Evolutionary conservation across 1,139 yeast genomes (phyloP).

Genomic region (Pichia terricola): DNA sequence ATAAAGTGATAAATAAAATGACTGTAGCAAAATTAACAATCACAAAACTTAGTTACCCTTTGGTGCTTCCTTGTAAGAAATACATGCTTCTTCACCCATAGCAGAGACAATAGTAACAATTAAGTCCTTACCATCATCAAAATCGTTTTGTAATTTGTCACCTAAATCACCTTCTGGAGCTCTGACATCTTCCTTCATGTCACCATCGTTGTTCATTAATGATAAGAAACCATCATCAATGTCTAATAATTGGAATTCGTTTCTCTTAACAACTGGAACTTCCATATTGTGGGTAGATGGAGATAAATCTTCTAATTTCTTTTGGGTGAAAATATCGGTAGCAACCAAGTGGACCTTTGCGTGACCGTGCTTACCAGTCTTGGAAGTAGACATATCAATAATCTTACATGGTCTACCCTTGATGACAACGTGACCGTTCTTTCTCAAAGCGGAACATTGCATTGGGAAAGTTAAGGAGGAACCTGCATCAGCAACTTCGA

Average conservation of each 20-base stretch:
- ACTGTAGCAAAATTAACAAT: background rate
- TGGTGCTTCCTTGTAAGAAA: conserved; percentile 97
- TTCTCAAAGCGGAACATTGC: conserved; percentile 99
- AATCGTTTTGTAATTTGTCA: conserved; percentile 80
- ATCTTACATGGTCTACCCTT: conserved; percentile 99
- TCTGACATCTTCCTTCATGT: conserved; percentile 98
- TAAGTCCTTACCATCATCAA: conserved; percentile 97
- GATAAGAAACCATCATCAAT: conserved; percentile 97
- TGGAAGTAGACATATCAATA: conserved; percentile 99
- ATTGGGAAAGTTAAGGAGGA: conserved; percentile 97
- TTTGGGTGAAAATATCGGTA: conserved; percentile 96
- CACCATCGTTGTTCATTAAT: conserved; percentile 95
- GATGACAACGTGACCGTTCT: conserved; percentile 98
- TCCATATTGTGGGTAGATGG: conserved; percentile 99
- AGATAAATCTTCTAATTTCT: conserved; percentile 98
- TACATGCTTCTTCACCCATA: conserved; percentile 99
- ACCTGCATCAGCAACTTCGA: conserved; percentile 98
- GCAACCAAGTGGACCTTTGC: conserved; percentile 99
- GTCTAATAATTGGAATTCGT: conserved; percentile 94
- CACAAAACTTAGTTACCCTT: conserved; percentile 33
- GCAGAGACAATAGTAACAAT: conserved; percentile 92
- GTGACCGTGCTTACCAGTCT: conserved; percentile 99
- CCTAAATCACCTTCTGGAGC: conserved; percentile 98
- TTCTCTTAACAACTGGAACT: conserved; percentile 95
- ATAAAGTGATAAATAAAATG: background rate